Evolutionary conservation across 164 flowering plant genomes (phyloP), one percentile per base, ranked within the genome.

Genomic region (Sedum album): DNA sequence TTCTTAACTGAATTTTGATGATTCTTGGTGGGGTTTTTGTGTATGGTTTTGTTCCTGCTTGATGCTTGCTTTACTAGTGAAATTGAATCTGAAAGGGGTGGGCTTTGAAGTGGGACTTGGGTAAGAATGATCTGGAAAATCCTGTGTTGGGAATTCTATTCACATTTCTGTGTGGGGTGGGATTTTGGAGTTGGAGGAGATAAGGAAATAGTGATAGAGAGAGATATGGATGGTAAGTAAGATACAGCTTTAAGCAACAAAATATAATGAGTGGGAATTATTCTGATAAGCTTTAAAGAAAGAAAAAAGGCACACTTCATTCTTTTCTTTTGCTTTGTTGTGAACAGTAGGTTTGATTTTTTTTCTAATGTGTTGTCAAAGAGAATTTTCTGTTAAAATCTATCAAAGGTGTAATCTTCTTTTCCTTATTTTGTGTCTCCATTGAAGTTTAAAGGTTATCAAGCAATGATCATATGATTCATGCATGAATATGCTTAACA

Each of bases 211-310:
- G 18, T 55, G 60, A 55, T 55, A 55, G 60, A 55, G 60, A 55
- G 60, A 55, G 60, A 55, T 6, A 55, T 6, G 31, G 30, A 55
- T 55, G 30, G 31, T 8, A 15, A 5, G 53, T 20, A 55, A 67
- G 71, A 68, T 72, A 70, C 78, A 80, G 86, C 86, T 86, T 83
- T 79, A 82, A 83, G 86, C 83, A 86, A 84, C 83, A 81, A 80
- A 80, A 77, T 78, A 70, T 25, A 82, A 83, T 83, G 85, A 84
- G 87, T 82, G 82, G 80, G 80, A 84, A 79, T 82, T 77, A 79
- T 79, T 74, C 67, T 74, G 72, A 51, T 71, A 55, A 55, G 31
- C 60, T 55, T 55, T 55, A 23, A 55, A 23, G 25, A 39, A 39
- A 39, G 5, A 1, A 10, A 39, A 4, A 39, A 8, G 10, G 28